Conservation (phyloP, 2,329 filamentous ascomycete genomes). For the Ascochyta fabae region DNA sequence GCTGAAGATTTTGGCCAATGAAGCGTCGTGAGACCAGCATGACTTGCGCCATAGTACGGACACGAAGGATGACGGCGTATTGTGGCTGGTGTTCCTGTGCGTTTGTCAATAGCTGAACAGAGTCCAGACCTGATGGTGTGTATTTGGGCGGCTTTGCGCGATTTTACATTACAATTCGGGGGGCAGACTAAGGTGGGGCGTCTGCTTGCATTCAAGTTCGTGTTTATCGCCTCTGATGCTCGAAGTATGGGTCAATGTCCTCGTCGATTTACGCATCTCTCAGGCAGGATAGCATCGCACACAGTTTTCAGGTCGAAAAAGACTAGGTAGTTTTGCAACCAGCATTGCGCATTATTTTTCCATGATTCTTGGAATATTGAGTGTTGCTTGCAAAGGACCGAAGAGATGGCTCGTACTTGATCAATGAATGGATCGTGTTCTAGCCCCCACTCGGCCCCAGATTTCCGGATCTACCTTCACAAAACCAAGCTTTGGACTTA, state of each 20-base stretch:
- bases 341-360: too few species aligned
- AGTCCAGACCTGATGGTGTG: slow-evolving; percentile 3
- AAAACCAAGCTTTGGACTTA: slow-evolving; percentile 6
- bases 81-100: slow-evolving; percentile 12
- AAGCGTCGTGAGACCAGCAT: neutral
- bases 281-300: neutral
- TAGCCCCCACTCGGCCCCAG: slow-evolving; percentile 8
- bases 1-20: neutral
- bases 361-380: neutral
- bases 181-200: neutral
- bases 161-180: slow-evolving; percentile 4
- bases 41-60: slow-evolving; percentile 3
- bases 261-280: neutral
- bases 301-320: neutral
- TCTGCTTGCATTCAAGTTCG: neutral
- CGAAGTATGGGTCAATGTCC: neutral
- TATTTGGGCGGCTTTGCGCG: slow-evolving; percentile 6
- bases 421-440: slow-evolving; percentile 1
- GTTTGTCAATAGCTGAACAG: neutral
- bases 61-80: neutral
- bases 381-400: neutral
- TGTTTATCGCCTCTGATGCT: neutral
- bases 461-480: slow-evolving; percentile 8
- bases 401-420: neutral
- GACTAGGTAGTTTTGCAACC: too few species aligned